Base-by-base conservation (phyloP, 202 grass and related monocot species). In the Musa balbisiana region DNA sequence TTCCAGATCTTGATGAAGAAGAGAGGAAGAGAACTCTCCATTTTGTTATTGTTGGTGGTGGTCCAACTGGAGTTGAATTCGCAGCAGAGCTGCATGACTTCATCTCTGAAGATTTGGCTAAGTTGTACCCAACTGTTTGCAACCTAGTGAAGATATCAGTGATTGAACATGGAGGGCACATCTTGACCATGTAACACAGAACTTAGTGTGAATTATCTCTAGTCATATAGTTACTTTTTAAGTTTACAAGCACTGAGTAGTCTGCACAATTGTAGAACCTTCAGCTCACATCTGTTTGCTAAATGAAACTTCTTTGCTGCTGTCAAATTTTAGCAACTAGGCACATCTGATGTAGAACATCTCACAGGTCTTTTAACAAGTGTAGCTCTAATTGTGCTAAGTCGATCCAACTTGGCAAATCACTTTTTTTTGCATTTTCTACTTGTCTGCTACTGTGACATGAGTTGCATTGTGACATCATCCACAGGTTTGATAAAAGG, bases 21-120 rank as follows among this genome's bases (percentile, higher is more conserved):
- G 80, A 89, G 79, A 93, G 84, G 83, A 85, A 56, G 74, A 93
- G 84, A 76, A 67, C 67, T 52, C 83, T 98, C 24, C 88, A 98
- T 89, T 98, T 98, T 81, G 88, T 98, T 58, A 83, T 98, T 78
- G 86, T 98, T 73, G 94, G 94, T 71, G 94, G 94, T 73, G 94
- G 94, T 64, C 94, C 94, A 54, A 93, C 94, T 76, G 94, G 94
- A 51, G 94, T 98, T 78, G 94, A 98, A 82, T 98, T 98, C 81
- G 84, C 94, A 53, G 94, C 94, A 53, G 94, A 98, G 81, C 75
- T 98, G 79, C 94, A 98, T 76, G 94, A 98, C 86, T 98, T 91
- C 86, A 81, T 98, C 71, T 77, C 90, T 0, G 88, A 98, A 83
- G 94, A 98, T 93, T 66, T 98, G 75, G 76, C 88, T 52, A 92